Conservation (phyloP, 305 asterid genomes). For the Ajuga reptans region DNA sequence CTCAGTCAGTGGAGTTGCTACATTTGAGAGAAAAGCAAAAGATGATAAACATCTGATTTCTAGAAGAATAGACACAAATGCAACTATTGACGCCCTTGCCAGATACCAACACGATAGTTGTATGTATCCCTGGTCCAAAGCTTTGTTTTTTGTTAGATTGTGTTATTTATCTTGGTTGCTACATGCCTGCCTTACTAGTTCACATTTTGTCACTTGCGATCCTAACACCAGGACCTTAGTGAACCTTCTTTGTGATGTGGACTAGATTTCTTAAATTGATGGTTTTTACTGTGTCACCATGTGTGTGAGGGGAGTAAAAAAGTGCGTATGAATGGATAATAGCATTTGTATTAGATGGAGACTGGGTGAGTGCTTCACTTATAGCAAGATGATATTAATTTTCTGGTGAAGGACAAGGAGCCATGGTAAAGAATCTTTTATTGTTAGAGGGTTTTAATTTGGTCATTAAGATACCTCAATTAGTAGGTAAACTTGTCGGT, state of each 20-base stretch:
- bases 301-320: not conserved
- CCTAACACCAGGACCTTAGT: conserved; percentile 1
- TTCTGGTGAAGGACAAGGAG: conserved; percentile 5
- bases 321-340: not conserved
- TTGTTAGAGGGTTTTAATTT: not conserved
- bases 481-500: not conserved
- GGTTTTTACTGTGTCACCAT: not conserved
- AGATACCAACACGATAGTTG: conserved; percentile 49
- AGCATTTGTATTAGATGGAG: not conserved
- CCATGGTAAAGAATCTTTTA: not conserved
- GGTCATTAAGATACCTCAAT: not conserved
- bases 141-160: conserved; percentile 18
- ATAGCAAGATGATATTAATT: conserved; percentile 6
- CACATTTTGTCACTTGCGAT: not conserved
- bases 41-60: conserved; percentile 43
- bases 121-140: conserved; percentile 28
- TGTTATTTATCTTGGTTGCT: conserved; percentile 15
- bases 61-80: conserved; percentile 38
- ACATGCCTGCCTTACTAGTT: conserved; percentile 6
- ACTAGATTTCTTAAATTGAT: not conserved
- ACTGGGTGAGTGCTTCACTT: not conserved
- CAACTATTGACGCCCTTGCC: conserved; percentile 35
- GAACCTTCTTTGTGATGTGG: conserved; percentile 1
- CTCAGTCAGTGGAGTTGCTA: conserved; percentile 35
- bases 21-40: conserved; percentile 38